Percentiles rank a stretch among this genome's conserved stretches.
Evolutionary conservation across 2,329 filamentous ascomycete species (phyloP).

Genomic region (Aspergillus sojae): DNA sequence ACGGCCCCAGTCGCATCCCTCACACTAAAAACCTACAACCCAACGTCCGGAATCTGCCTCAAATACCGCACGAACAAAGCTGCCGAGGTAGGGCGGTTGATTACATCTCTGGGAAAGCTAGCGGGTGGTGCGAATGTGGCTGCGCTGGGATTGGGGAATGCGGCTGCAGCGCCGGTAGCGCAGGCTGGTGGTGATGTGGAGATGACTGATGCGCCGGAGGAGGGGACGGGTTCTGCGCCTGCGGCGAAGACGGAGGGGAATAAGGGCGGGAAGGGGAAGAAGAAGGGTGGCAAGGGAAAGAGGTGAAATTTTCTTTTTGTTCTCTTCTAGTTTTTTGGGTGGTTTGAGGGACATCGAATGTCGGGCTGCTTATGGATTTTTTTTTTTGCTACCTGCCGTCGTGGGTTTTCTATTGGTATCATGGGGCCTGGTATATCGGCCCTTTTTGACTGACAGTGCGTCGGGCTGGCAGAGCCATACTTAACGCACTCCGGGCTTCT

Average conservation of each 20-base stretch:
- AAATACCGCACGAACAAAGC: constrained; percentile 93
- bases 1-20: constrained; percentile 67
- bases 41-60: constrained; percentile 75
- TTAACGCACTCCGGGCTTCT: background rate
- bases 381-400: background rate
- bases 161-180: constrained; percentile 27
- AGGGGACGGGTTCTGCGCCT: constrained; percentile 36
- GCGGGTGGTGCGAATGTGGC: constrained; percentile 70
- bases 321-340: background rate
- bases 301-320: constrained; percentile 50
- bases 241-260: constrained; percentile 24
- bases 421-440: background rate
- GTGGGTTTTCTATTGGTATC: background rate
- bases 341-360: background rate
- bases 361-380: background rate
- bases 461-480: background rate
- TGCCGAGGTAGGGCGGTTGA: constrained; percentile 81
- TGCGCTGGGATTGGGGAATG: constrained; percentile 42
- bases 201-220: constrained; percentile 33
- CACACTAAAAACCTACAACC: constrained; percentile 87
- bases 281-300: constrained; percentile 74
- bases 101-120: constrained; percentile 74
- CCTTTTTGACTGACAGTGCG: background rate
- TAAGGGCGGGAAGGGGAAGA: constrained; percentile 45
- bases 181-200: constrained; percentile 35